Conservation (phyloP, 1,284 basidiomycete genomes). For the Sanghuangporus baumii region DNA sequence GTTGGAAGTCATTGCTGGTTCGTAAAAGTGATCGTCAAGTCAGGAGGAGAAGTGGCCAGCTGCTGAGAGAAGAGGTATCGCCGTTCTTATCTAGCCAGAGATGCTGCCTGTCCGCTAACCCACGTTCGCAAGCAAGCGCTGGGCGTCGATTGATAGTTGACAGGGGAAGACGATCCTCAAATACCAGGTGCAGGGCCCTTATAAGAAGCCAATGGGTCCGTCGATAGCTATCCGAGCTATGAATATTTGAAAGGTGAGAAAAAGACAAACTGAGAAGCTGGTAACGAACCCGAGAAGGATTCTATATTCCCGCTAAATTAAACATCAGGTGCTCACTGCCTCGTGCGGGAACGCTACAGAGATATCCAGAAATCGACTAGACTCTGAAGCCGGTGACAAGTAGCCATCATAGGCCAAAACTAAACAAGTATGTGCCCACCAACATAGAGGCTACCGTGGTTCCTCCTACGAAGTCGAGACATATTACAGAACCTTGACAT, state of each 20-base stretch:
- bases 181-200: neutral
- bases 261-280: neutral
- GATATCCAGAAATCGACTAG: neutral
- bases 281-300: neutral
- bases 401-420: neutral
- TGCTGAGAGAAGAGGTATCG: neutral
- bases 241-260: neutral
- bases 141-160: neutral
- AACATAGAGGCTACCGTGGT: neutral
- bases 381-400: neutral
- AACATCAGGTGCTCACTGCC: neutral
- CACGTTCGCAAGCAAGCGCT: neutral
- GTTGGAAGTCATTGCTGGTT: neutral
- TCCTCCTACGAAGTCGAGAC: neutral
- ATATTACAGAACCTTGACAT: neutral
- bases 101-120: neutral
- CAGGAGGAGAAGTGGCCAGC: neutral
- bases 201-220: neutral
- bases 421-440: neutral
- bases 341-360: neutral
- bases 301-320: neutral
- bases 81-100: neutral
- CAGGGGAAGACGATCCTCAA: neutral
- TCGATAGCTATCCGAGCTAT: neutral
- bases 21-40: neutral